phyloP scores from a whole-genome alignment of 2,329 filamentous ascomycete species.

The Furcasterigmium sp. region DNA sequence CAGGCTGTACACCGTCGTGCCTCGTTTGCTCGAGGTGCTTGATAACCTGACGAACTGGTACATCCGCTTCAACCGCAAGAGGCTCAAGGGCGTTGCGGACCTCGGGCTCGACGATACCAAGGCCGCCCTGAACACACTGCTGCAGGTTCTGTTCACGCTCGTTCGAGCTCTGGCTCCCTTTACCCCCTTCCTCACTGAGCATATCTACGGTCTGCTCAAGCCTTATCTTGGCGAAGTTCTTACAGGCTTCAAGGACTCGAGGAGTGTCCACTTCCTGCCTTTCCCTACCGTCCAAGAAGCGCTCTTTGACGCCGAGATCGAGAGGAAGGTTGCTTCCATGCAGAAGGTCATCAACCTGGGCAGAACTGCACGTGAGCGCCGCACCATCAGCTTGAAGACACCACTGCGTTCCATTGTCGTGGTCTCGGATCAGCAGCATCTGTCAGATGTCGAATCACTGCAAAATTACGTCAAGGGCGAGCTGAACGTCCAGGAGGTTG shows the following conservation, averaged over 20 bases:
- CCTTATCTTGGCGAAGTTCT: constrained; percentile 73
- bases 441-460: constrained; percentile 80
- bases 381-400: constrained; percentile 81
- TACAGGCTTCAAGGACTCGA: constrained; percentile 61
- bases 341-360: constrained; percentile 92
- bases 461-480: constrained; percentile 89
- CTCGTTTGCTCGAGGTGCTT: constrained; percentile 74
- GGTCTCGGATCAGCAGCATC: constrained; percentile 78
- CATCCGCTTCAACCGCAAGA: constrained; percentile 87
- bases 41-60: constrained; percentile 99
- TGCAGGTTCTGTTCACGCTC: constrained; percentile 87
- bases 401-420: constrained; percentile 86
- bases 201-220: constrained; percentile 80
- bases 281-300: constrained; percentile 88
- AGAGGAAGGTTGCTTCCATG: constrained; percentile 85
- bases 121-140: constrained; percentile 88
- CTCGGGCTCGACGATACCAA: constrained; percentile 77
- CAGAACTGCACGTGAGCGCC: constrained; percentile 78
- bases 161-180: constrained; percentile 88
- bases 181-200: constrained; percentile 92
- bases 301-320: constrained; percentile 80
- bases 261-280: constrained; percentile 86
- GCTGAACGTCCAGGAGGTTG: constrained; percentile 80
- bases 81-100: constrained; percentile 85
- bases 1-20: constrained; percentile 86